These are phyloP conservation scores for Vanderwaltozyma yarrowii DNA, from an alignment of 805 yeast genomes.

Conservation along the genomic window DNA sequence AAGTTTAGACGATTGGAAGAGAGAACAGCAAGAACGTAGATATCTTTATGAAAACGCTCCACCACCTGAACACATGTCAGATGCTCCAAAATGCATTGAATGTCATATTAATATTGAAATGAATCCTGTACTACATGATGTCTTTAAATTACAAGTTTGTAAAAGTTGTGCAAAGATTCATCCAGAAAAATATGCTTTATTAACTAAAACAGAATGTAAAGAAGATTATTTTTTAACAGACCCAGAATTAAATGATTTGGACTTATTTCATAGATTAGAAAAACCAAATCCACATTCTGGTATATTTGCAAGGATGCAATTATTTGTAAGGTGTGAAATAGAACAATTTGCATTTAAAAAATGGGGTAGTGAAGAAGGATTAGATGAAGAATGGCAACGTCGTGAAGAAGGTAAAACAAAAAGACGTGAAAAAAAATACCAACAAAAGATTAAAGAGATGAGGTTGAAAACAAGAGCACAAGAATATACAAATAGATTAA, in stretches of 20 bases:
- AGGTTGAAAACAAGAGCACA: conserved; percentile 87
- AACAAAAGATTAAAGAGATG: conserved; percentile 75
- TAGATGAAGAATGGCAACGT: conserved; percentile 88
- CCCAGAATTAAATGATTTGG: conserved; percentile 71
- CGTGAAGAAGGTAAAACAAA: conserved; percentile 63
- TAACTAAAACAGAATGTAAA: conserved; percentile 91
- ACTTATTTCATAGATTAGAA: conserved; percentile 63
- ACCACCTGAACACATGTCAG: conserved; percentile 61
- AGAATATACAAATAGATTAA: conserved; percentile 61
- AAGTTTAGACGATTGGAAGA: conserved; percentile 46
- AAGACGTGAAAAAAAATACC: conserved; percentile 70
- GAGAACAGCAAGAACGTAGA: conserved; percentile 46
- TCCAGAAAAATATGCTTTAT: conserved; percentile 82
- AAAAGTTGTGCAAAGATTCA: conserved; percentile 56
- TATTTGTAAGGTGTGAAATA: conserved; percentile 82
- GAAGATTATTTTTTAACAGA: conserved; percentile 91
- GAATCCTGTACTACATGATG: conserved; percentile 57
- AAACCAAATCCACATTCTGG: conserved; percentile 92
- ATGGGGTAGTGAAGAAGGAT: conserved; percentile 85
- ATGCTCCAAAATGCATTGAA: conserved; percentile 75
- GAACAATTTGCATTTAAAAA: conserved; percentile 87
- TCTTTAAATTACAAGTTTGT: conserved; percentile 73
- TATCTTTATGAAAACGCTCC: conserved; percentile 47
- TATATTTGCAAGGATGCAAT: conserved; percentile 84
- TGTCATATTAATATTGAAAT: conserved; percentile 68